phyloP scores from a whole-genome alignment of 371 early-diverging fungal genomes.

The Circinella umbellata region DNA sequence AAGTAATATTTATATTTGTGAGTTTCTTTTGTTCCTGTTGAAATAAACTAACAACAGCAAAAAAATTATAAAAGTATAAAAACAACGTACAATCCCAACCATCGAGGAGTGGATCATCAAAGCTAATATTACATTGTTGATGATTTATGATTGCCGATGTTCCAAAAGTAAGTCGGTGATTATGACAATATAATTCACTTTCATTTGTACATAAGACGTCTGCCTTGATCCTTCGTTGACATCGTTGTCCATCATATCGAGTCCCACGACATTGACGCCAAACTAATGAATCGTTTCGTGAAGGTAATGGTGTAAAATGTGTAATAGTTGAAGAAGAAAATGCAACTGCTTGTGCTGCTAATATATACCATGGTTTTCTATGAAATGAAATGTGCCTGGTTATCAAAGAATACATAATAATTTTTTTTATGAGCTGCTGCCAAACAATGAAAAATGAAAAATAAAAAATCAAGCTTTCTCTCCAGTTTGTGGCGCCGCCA shows the following conservation, averaged over 20 bases:
- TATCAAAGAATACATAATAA: background rate
- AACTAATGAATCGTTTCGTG: background rate
- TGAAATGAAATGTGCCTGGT: conserved; percentile 4
- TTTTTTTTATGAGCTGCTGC: background rate
- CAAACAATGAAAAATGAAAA: background rate
- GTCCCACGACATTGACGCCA: conserved; percentile 20
- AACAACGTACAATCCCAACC: conserved; percentile 21
- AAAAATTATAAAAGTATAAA: background rate
- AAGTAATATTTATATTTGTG: too few species aligned
- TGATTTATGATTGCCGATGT: background rate
- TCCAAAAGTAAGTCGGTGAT: conserved; percentile 4
- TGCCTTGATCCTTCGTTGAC: conserved; percentile 15
- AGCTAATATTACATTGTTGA: background rate
- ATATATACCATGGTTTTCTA: conserved; percentile 5
- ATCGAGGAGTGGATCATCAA: conserved; percentile 14
- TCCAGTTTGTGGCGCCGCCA: background rate
- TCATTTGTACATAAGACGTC: conserved; percentile 14
- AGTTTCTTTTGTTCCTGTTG: background rate
- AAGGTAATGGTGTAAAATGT: background rate
- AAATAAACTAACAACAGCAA: background rate
- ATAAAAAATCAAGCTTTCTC: too few species aligned
- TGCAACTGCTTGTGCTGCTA: conserved; percentile 1
- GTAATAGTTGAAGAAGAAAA: background rate
- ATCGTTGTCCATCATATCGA: conserved; percentile 22
- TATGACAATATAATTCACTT: conserved; percentile 14